Evolutionary conservation across 805 yeast species (phyloP).

Genomic region (Metschnikowia similis): DNA sequence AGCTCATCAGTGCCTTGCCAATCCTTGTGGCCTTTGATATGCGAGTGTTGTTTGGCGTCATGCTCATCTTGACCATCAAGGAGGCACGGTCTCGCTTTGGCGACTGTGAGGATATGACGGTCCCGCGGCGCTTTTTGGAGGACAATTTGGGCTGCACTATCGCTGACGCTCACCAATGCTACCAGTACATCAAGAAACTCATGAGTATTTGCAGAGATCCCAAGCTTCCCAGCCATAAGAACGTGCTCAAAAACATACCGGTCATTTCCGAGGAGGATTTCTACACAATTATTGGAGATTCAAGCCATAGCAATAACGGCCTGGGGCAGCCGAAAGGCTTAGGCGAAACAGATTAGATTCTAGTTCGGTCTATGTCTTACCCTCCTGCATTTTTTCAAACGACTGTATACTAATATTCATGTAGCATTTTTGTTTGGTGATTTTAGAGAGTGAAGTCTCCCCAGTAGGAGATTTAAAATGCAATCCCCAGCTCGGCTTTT

Average conservation of each 20-base stretch:
- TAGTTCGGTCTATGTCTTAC: neutral
- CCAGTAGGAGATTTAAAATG: neutral
- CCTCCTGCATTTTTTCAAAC: neutral
- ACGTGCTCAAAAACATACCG: slow-evolving; percentile 13
- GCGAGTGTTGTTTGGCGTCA: slow-evolving; percentile 27
- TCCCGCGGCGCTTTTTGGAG: slow-evolving; percentile 12
- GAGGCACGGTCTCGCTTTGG: slow-evolving; percentile 15
- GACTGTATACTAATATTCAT: neutral
- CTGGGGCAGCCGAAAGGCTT: neutral
- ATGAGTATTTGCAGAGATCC: slow-evolving; percentile 16
- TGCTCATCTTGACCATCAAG: slow-evolving; percentile 14
- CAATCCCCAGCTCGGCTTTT: neutral
- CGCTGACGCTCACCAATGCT: slow-evolving; percentile 12
- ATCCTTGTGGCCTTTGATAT: slow-evolving; percentile 33
- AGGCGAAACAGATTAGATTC: neutral
- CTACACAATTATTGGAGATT: slow-evolving; percentile 5
- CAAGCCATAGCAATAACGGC: neutral
- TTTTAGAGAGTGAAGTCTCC: neutral
- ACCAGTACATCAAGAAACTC: slow-evolving; percentile 14
- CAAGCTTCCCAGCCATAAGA: slow-evolving; percentile 15
- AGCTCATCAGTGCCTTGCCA: slow-evolving; percentile 37
- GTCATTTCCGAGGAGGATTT: slow-evolving; percentile 7
- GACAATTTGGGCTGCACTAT: slow-evolving; percentile 5
- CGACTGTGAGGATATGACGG: slow-evolving; percentile 6
- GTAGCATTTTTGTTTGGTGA: neutral